A percentile compares a stretch with the other conserved stretches of the same genome.
Evolutionary conservation across 2,329 filamentous ascomycete species (phyloP).

Genomic region (Clonostachys rhizophaga): DNA sequence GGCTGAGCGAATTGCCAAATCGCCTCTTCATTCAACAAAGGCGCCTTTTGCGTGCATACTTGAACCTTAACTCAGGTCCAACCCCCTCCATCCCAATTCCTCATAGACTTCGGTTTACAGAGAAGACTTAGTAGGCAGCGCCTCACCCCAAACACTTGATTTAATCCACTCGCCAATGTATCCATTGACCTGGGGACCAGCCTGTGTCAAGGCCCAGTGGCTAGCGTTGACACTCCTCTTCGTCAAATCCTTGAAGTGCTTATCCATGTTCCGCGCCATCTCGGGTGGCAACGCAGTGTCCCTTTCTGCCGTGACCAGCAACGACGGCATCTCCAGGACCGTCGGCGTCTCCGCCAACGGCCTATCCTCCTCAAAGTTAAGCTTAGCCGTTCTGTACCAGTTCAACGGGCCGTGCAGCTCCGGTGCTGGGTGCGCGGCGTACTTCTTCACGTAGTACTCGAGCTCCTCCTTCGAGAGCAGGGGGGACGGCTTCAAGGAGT

Average conservation of each 20-base stretch:
- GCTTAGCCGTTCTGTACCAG: slow-evolving; percentile 75
- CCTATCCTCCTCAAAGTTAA: slow-evolving; percentile 75
- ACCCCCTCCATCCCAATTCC: background rate
- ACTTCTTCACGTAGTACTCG: slow-evolving; percentile 73
- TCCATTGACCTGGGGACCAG: slow-evolving; percentile 64
- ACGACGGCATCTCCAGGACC: slow-evolving; percentile 55
- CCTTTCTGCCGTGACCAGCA: slow-evolving; percentile 69
- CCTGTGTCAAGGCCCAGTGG: slow-evolving; percentile 84
- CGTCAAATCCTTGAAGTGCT: slow-evolving; percentile 59
- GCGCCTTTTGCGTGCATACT: too few species aligned
- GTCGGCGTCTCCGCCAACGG: slow-evolving; percentile 51
- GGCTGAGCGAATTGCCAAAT: too few species aligned
- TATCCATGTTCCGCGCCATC: slow-evolving; percentile 69
- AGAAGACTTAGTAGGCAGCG: too few species aligned
- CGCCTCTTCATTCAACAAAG: too few species aligned
- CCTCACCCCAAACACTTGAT: too few species aligned
- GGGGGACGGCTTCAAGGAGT: slow-evolving; percentile 47
- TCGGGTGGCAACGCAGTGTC: slow-evolving; percentile 70
- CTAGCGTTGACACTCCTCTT: slow-evolving; percentile 60
- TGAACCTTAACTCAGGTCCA: background rate
- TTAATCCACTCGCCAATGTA: slow-evolving; percentile 65
- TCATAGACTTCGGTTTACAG: background rate
- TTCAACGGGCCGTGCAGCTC: slow-evolving; percentile 78
- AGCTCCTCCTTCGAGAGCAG: slow-evolving; percentile 66
- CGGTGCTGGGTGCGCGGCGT: slow-evolving; percentile 43